Conservation (phyloP, 805 yeast species). For the Metschnikowia anglica region DNA sequence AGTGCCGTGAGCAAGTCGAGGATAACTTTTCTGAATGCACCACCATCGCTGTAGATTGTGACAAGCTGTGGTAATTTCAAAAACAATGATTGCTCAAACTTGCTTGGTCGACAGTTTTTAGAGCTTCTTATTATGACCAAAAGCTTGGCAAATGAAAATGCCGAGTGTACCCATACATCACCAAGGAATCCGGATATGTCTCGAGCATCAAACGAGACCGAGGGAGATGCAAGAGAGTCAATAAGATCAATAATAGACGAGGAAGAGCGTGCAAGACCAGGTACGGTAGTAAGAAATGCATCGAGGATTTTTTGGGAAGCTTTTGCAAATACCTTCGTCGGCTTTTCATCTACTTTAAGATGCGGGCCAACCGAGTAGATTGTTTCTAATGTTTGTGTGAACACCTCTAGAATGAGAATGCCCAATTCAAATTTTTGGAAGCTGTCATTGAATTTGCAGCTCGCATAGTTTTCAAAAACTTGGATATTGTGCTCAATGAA, state of each 20-base stretch:
- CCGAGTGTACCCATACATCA: constrained; percentile 47
- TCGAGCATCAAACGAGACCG: constrained; percentile 36
- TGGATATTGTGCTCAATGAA: constrained; percentile 57
- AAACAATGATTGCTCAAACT: constrained; percentile 63
- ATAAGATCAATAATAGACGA: constrained; percentile 54
- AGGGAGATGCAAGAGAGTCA: constrained; percentile 42
- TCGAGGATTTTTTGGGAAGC: constrained; percentile 52
- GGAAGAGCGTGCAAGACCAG: constrained; percentile 52
- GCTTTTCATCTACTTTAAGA: constrained; percentile 33
- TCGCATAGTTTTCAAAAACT: constrained; percentile 69
- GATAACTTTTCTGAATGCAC: constrained; percentile 48
- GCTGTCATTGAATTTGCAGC: constrained; percentile 62
- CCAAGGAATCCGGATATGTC: constrained; percentile 50
- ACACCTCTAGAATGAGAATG: constrained; percentile 49
- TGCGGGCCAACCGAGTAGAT: constrained; percentile 54
- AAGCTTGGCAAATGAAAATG: constrained; percentile 55
- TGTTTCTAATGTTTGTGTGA: constrained; percentile 52
- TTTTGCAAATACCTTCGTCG: constrained; percentile 48
- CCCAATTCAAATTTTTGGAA: constrained; percentile 65
- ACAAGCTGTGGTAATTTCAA: constrained; percentile 55
- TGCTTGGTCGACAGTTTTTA: constrained; percentile 50
- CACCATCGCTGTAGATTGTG: constrained; percentile 51
- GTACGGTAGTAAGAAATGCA: constrained; percentile 53
- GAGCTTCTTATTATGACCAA: constrained; percentile 57
- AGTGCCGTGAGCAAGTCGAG: constrained; percentile 57